Percentiles rank a stretch among this genome's conserved stretches.
phyloP scores from a whole-genome alignment of 345 rosid genomes.

The Linum lewisii region DNA sequence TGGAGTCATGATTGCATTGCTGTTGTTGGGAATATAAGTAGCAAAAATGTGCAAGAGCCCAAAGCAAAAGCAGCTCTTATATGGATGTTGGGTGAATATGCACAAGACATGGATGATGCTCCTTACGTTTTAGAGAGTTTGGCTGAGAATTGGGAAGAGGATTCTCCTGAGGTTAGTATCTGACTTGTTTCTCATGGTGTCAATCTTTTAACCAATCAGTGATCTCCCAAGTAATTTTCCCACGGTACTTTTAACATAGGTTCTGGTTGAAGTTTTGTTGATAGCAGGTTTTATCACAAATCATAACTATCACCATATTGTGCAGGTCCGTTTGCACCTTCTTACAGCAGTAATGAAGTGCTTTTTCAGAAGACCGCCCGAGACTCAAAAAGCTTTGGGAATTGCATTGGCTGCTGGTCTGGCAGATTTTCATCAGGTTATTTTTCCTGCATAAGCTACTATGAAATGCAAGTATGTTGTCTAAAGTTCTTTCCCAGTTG shows the following conservation, averaged over 20 bases:
- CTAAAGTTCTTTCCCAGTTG: background rate
- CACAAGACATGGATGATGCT: conserved; percentile 96
- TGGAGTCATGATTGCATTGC: conserved; percentile 99
- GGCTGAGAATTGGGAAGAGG: conserved; percentile 89
- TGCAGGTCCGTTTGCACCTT: conserved; percentile 93
- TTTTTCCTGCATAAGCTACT: background rate
- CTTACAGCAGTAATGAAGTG: conserved; percentile 94
- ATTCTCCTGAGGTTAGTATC: conserved; percentile 69
- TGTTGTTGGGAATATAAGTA: conserved; percentile 97
- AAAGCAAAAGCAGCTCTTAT: conserved; percentile 96
- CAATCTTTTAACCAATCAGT: conserved; percentile 3
- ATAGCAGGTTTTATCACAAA: background rate
- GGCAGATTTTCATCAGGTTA: conserved; percentile 87
- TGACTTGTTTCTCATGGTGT: conserved; percentile 3
- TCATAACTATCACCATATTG: conserved; percentile 10
- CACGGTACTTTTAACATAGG: too few relatives aligned
- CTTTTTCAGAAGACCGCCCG: conserved; percentile 91
- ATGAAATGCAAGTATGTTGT: too few relatives aligned
- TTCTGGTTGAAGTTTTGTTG: too few relatives aligned
- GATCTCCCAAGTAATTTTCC: background rate
- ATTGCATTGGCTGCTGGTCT: conserved; percentile 76
- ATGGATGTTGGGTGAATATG: conserved; percentile 99
- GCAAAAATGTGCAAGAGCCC: conserved; percentile 83
- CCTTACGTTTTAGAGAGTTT: conserved; percentile 84
- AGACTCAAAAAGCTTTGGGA: conserved; percentile 87